Percentiles rank a stretch among this genome's conserved stretches.
These are phyloP conservation scores for Microcos paniculata DNA, from an alignment of 345 rosid genomes.

Conservation along the genomic window DNA sequence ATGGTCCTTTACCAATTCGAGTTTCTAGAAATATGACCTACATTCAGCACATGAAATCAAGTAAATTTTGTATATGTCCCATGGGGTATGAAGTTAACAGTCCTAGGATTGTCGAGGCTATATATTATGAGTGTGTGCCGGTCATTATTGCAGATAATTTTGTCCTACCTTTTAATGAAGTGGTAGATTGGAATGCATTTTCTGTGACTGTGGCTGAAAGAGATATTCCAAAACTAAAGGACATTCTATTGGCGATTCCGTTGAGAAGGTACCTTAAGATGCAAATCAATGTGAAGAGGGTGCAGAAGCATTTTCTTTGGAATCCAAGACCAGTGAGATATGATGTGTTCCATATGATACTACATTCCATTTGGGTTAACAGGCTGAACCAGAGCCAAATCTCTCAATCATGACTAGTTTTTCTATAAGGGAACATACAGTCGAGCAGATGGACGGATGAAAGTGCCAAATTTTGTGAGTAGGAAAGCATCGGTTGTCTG, in stretches of 20 bases:
- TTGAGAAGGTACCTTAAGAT: conserved; percentile 59
- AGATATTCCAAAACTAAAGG: conserved; percentile 83
- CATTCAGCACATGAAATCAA: conserved; percentile 87
- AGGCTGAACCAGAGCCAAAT: conserved; percentile 52
- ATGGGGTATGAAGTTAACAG: conserved; percentile 95
- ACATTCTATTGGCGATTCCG: conserved; percentile 65
- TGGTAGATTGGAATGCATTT: conserved; percentile 81
- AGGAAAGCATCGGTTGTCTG: background rate
- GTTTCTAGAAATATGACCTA: conserved; percentile 66
- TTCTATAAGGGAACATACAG: background rate
- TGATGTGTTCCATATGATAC: conserved; percentile 91
- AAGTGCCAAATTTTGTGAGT: background rate
- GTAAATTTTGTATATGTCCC: conserved; percentile 82
- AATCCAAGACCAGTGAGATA: conserved; percentile 64
- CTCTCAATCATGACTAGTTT: conserved; percentile 8
- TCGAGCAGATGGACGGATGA: background rate
- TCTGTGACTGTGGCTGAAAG: conserved; percentile 71
- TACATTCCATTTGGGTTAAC: conserved; percentile 87
- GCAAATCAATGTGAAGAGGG: conserved; percentile 73
- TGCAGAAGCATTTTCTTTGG: conserved; percentile 91
- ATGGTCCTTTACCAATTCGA: conserved; percentile 55
- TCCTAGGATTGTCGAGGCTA: conserved; percentile 84
- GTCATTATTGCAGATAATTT: conserved; percentile 89
- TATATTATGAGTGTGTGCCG: conserved; percentile 88
- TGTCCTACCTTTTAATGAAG: conserved; percentile 72